These are phyloP conservation scores for Zychaea mexicana DNA, from an alignment of 371 early-diverging fungal species.

Conservation along the genomic window DNA sequence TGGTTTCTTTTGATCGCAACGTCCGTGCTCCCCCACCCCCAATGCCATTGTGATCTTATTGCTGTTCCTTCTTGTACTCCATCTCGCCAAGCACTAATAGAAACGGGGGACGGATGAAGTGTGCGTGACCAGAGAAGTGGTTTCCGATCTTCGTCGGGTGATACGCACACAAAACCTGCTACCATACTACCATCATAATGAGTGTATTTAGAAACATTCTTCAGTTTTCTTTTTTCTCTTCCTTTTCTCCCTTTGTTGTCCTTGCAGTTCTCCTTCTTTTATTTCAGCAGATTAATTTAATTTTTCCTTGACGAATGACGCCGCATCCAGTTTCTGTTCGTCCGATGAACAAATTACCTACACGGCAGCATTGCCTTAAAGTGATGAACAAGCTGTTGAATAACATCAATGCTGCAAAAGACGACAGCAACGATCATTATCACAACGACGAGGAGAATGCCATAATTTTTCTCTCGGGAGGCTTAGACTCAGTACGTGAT, in stretches of 20 bases:
- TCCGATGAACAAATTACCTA: slow-evolving; percentile 18
- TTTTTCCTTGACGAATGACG: no score
- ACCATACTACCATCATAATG: no score
- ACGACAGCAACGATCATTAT: not conserved
- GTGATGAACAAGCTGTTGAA: no score
- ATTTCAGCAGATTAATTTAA: no score
- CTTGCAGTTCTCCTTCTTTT: no score
- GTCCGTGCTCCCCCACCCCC: not conserved
- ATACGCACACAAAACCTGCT: no score
- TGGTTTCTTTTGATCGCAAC: not conserved
- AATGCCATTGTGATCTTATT: not conserved
- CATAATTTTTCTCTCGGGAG: slow-evolving; percentile 42
- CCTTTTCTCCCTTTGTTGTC: no score
- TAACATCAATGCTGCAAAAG: no score
- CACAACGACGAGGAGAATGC: not conserved
- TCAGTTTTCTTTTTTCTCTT: not conserved
- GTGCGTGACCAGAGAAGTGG: no score
- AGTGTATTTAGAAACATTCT: no score
- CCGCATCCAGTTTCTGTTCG: slow-evolving; percentile 21
- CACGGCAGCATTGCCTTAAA: slow-evolving; percentile 25
- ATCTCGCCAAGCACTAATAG: no score
- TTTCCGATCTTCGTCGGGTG: not conserved
- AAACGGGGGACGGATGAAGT: not conserved
- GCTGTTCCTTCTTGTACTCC: not conserved
- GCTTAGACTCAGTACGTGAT: slow-evolving; percentile 31